phyloP scores from a whole-genome alignment of 345 rosid species.

The Rhizophora apiculata region DNA sequence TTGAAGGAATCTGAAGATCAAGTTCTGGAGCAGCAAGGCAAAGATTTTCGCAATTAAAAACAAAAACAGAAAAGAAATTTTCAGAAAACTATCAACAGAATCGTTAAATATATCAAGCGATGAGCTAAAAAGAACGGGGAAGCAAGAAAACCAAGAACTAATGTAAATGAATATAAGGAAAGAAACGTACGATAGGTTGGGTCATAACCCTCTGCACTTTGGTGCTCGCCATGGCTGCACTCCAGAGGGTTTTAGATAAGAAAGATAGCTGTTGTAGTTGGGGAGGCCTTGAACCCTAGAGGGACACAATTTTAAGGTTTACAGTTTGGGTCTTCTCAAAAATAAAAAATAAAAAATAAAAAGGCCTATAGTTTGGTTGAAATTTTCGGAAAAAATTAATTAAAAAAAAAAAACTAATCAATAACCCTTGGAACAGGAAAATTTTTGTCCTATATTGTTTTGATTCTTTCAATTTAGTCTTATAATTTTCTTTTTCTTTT shows the following conservation, averaged over 20 bases:
- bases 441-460: too few relatives aligned
- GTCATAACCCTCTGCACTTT: conserved; percentile 86
- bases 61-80: background rate
- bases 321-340: too few relatives aligned
- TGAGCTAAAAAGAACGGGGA: background rate
- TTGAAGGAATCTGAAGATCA: conserved; percentile 94
- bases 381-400: too few relatives aligned
- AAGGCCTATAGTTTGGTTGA: too few relatives aligned
- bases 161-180: background rate
- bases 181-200: conserved; percentile 57
- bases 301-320: too few relatives aligned
- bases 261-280: too few relatives aligned
- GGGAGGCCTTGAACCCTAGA: too few relatives aligned
- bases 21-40: conserved; percentile 45
- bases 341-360: too few relatives aligned
- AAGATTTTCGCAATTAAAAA: background rate
- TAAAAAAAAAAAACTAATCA: too few relatives aligned
- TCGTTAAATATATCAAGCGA: background rate
- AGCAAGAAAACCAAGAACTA: background rate
- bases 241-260: conserved; percentile 3
- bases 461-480: too few relatives aligned
- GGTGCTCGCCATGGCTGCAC: conserved; percentile 69
- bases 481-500: too few relatives aligned
- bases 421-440: too few relatives aligned
- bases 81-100: background rate